Evolutionary conservation across 2,329 filamentous ascomycete species (phyloP).

Genomic region (Aspergillus piperis): DNA sequence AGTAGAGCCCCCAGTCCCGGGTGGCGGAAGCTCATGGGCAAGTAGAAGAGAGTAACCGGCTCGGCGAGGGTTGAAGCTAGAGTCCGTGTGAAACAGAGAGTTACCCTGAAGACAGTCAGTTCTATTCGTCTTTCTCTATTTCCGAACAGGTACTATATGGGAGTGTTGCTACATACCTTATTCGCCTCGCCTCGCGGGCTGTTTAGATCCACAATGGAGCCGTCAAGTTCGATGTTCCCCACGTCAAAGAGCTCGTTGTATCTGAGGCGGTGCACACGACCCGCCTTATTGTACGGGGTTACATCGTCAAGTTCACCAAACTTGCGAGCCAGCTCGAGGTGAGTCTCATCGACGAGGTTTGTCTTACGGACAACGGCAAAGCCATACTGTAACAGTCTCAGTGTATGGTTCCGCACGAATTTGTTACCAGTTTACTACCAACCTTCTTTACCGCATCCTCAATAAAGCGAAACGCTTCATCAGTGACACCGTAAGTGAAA

Average conservation of each 20-base stretch:
- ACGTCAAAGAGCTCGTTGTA: conserved; percentile 61
- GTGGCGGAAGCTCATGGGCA: conserved; percentile 53
- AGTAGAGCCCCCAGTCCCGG: conserved; percentile 52
- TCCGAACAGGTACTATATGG: conserved; percentile 21
- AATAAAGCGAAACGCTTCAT: neutral
- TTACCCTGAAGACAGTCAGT: conserved; percentile 45
- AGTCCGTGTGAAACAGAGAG: conserved; percentile 58
- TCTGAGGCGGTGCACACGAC: conserved; percentile 51
- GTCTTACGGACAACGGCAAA: conserved; percentile 57
- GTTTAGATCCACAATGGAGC: conserved; percentile 25
- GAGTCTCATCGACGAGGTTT: conserved; percentile 52
- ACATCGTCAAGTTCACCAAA: conserved; percentile 63
- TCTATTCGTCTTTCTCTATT: neutral
- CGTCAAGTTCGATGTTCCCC: conserved; percentile 56
- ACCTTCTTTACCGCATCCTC: neutral
- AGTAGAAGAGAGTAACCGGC: conserved; percentile 55
- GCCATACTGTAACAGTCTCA: conserved; percentile 47
- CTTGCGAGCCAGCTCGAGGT: conserved; percentile 53
- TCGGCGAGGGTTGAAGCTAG: conserved; percentile 58
- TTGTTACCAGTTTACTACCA: neutral
- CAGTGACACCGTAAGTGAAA: neutral
- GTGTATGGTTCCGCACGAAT: neutral
- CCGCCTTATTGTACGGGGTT: conserved; percentile 49
- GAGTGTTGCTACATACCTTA: conserved; percentile 27
- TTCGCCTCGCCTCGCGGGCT: conserved; percentile 15